Base-by-base conservation (phyloP, 306 rosid species). In the Cucurbita moschata region DNA sequence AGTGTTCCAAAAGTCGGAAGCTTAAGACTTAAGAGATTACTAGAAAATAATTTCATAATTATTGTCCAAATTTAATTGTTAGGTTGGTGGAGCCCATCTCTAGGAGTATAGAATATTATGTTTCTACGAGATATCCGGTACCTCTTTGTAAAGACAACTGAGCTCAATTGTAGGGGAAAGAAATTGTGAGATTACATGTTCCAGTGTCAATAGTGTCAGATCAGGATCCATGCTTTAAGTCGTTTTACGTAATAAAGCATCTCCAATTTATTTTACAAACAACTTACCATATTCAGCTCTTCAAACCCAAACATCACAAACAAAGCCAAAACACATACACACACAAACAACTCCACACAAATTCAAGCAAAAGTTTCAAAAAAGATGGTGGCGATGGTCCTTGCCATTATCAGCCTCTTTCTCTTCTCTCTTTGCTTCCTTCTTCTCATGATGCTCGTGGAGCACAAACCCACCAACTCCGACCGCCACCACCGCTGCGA, bases 361-460 rank as follows among this genome's bases (percentile, higher is more conserved):
- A 59, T 14, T n/a, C 7, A 14, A 8, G 18, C 13, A 1, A 38
- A 16, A 37, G 23, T 3, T 26, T 16, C 72, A 79, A 71, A 89
- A 85, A 71, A 83, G 79, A 59, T 30, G 64, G 58, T 91, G 97
- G 82, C 82, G 95, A 19, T 87, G 77, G 78, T 86, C 86, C 84
- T 86, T 85, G 74, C 89, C 89, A 10, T 85, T 89, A 69, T 85
- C 89, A 69, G 89, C 79, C 76, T 92, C 89, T 50, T 85, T 83
- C 8, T 83, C 89, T 72, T 87, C 77, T 62, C 80, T 79, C 78
- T 87, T 80, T 0, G 90, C 8, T 75, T 92, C 94, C 73, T 89
- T 85, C 77, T 86, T 86, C 38, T 87, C 93, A 39, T 87, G 94
- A 60, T 81, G 93, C 80, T 92, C 97, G 58, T 92, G 96, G 80